Percentiles rank a stretch among this genome's conserved stretches.
Evolutionary conservation across 306 rosid genomes (phyloP).

Genomic region (Prinsepia uniflora): DNA sequence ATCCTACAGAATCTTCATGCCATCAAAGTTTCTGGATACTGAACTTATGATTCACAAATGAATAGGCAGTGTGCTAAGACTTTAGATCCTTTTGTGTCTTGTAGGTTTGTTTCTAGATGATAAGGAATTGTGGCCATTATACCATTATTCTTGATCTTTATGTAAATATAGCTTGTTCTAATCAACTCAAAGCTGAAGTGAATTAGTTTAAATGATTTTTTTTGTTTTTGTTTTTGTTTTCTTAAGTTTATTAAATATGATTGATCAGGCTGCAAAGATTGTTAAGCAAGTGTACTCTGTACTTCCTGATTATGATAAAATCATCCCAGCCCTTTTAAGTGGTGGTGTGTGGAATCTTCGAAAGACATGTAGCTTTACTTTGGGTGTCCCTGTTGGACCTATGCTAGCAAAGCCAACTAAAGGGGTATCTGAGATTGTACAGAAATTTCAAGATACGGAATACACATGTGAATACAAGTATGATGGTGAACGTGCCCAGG

Average conservation of each 20-base stretch:
- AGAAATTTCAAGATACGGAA: constrained; percentile 73
- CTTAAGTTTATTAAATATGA: constrained; percentile 19
- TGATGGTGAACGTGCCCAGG: constrained; percentile 98
- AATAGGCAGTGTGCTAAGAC: background rate
- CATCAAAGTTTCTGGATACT: background rate
- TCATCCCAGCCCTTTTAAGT: constrained; percentile 64
- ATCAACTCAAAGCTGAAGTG: background rate
- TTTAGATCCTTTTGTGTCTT: background rate
- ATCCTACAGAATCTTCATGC: background rate
- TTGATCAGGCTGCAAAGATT: constrained; percentile 76
- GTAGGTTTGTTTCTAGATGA: background rate
- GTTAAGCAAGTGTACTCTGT: constrained; percentile 81
- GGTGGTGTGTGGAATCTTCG: constrained; percentile 83
- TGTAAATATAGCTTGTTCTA: background rate
- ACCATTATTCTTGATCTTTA: background rate
- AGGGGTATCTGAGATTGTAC: constrained; percentile 70
- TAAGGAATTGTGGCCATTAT: background rate
- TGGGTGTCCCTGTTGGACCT: constrained; percentile 86
- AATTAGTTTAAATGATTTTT: background rate
- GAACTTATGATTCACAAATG: background rate
- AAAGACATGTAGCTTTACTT: constrained; percentile 64
- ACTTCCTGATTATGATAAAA: constrained; percentile 77
- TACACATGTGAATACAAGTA: constrained; percentile 94
- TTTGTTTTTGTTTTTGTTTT: background rate
- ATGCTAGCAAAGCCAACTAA: constrained; percentile 91